phyloP scores from a whole-genome alignment of 1,139 yeast genomes.

The Protomyces lactucae-debilis region DNA sequence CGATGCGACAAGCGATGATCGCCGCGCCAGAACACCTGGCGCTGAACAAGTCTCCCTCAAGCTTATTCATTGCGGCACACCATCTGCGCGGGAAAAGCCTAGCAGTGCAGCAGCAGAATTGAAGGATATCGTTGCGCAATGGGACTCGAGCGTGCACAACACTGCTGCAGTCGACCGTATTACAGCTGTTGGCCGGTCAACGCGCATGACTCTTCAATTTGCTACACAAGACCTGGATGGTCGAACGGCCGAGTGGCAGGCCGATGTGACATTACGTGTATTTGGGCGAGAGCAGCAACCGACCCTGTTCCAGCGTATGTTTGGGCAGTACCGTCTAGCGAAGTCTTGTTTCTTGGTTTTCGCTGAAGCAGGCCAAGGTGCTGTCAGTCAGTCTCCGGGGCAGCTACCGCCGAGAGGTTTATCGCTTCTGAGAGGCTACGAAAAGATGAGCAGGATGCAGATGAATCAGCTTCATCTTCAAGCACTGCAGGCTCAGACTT shows the following conservation, averaged over 20 bases:
- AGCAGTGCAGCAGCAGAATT: neutral
- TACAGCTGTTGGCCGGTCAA: neutral
- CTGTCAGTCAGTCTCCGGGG: neutral
- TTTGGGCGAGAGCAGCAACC: slow-evolving; percentile 10
- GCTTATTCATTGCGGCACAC: slow-evolving; percentile 4
- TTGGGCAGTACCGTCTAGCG: slow-evolving; percentile 24
- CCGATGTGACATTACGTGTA: neutral
- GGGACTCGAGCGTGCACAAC: slow-evolving; percentile 34
- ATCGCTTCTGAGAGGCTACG: neutral
- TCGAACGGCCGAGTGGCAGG: neutral
- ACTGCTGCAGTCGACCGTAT: slow-evolving; percentile 28
- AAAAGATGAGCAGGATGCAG: neutral
- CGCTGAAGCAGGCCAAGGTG: slow-evolving; percentile 5
- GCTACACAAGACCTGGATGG: neutral
- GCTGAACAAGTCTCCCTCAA: neutral
- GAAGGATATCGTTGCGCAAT: slow-evolving; percentile 21
- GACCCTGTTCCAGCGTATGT: slow-evolving; percentile 15
- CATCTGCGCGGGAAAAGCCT: neutral
- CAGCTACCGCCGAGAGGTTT: neutral
- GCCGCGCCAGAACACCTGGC: neutral
- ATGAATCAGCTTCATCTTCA: neutral
- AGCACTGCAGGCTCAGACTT: neutral
- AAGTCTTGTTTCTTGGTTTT: slow-evolving; percentile 31
- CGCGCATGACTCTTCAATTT: neutral
- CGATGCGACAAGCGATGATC: neutral